Conservation (phyloP, 2,329 filamentous ascomycete species). For the Mariannaea sp. region DNA sequence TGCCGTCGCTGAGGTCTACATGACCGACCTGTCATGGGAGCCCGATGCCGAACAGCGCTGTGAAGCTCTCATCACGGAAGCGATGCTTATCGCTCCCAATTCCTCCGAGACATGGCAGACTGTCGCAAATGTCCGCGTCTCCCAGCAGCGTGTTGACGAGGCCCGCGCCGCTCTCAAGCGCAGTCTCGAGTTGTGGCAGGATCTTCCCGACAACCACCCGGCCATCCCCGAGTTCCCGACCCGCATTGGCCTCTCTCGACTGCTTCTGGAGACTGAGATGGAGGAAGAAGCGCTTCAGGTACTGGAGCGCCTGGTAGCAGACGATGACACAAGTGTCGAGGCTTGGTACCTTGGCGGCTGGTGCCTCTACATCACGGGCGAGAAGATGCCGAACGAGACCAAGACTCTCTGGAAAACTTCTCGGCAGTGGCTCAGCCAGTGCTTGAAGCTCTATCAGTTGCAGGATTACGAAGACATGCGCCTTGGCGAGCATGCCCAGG, state of each 20-base stretch:
- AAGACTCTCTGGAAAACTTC: conserved; percentile 72
- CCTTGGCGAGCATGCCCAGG: conserved; percentile 73
- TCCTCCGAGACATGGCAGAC: conserved; percentile 93
- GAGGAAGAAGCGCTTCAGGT: conserved; percentile 84
- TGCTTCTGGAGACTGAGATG: conserved; percentile 90
- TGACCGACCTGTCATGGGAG: conserved; percentile 97
- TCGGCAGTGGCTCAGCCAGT: conserved; percentile 81
- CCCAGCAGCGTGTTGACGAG: conserved; percentile 78
- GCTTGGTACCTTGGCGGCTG: conserved; percentile 97
- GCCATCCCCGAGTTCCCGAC: conserved; percentile 84
- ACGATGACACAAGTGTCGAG: conserved; percentile 94
- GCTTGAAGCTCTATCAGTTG: conserved; percentile 75
- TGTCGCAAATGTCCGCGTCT: conserved; percentile 90
- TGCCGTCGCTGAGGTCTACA: conserved; percentile 94
- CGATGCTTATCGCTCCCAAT: conserved; percentile 79
- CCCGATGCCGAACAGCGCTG: conserved; percentile 87
- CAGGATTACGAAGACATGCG: conserved; percentile 87
- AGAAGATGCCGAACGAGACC: conserved; percentile 64
- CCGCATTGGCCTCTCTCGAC: conserved; percentile 78
- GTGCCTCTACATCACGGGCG: conserved; percentile 80
- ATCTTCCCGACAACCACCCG: conserved; percentile 72
- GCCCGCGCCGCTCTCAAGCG: conserved; percentile 77
- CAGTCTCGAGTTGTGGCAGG: conserved; percentile 83
- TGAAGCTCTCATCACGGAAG: conserved; percentile 88
- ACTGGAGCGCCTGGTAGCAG: conserved; percentile 78